Percentiles rank a stretch among this genome's conserved stretches.
phyloP scores from a whole-genome alignment of 768 basidiomycete genomes.

The Phlegmacium glaucopus region DNA sequence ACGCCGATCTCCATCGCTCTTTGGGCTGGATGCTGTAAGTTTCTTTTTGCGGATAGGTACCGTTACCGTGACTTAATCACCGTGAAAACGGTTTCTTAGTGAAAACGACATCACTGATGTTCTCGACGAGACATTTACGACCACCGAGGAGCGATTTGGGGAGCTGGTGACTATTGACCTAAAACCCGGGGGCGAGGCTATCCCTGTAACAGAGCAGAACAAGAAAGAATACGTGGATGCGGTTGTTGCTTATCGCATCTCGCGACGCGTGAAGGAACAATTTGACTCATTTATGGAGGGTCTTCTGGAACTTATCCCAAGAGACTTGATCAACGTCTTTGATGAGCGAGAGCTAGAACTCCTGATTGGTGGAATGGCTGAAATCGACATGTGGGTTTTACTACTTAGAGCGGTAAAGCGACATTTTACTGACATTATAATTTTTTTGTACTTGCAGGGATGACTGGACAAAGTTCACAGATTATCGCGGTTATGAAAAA shows the following conservation, averaged over 20 bases:
- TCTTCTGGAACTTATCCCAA: slow-evolving; percentile 78
- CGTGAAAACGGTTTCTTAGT: slow-evolving; percentile 28
- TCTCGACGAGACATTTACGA: slow-evolving; percentile 69
- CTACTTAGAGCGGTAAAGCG: no score
- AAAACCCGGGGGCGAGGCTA: slow-evolving; percentile 54
- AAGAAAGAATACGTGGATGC: slow-evolving; percentile 76
- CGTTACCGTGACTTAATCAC: background rate
- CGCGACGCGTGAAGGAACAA: slow-evolving; percentile 77
- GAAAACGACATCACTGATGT: slow-evolving; percentile 76
- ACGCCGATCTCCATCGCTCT: slow-evolving; percentile 66
- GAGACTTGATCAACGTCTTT: slow-evolving; percentile 83
- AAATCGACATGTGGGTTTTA: slow-evolving; percentile 73
- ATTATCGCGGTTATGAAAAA: slow-evolving; percentile 86
- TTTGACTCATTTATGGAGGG: slow-evolving; percentile 85
- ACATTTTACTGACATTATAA: slow-evolving; percentile 2
- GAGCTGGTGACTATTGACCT: slow-evolving; percentile 68
- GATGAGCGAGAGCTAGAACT: slow-evolving; percentile 89
- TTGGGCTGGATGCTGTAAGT: slow-evolving; percentile 75
- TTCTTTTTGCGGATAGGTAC: background rate
- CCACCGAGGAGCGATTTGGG: slow-evolving; percentile 73
- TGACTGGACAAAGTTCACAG: slow-evolving; percentile 93
- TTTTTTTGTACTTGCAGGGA: slow-evolving; percentile 44
- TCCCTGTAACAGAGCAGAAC: slow-evolving; percentile 69
- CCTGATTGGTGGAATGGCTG: slow-evolving; percentile 90
- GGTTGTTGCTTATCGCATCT: slow-evolving; percentile 82